Percentiles rank a stretch among this genome's conserved stretches.
These are phyloP conservation scores for Corynespora cassiicola DNA, from an alignment of 2,329 filamentous ascomycete genomes.

Conservation along the genomic window DNA sequence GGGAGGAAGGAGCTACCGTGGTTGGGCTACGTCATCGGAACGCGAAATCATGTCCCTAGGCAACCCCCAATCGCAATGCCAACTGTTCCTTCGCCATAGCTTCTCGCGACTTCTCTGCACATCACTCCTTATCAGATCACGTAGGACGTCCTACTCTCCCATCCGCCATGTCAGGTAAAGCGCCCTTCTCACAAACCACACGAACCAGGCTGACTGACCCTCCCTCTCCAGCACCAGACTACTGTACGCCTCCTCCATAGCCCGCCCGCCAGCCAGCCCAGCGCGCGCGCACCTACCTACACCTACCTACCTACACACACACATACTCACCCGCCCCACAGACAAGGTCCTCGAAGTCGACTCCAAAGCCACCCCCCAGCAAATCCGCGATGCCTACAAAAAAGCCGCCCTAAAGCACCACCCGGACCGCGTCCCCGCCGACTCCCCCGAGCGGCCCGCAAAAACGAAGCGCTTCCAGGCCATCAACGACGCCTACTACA, in stretches of 20 bases:
- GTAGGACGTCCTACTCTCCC: neutral
- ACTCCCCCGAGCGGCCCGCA: conserved; percentile 80
- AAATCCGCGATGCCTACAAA: conserved; percentile 95
- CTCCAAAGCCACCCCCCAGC: conserved; percentile 76
- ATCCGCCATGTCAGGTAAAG: conserved; percentile 29
- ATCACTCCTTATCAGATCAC: neutral
- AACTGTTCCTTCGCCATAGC: no score
- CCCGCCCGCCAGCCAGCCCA: no score
- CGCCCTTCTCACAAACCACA: neutral
- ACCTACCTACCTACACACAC: neutral
- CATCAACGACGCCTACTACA: conserved; percentile 93
- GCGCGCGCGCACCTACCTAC: no score
- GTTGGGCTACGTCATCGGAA: no score
- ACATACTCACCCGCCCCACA: conserved; percentile 2
- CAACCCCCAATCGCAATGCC: conserved; percentile 1
- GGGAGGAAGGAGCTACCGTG: no score
- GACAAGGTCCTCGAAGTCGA: conserved; percentile 67
- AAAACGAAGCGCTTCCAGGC: conserved; percentile 90
- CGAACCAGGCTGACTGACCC: conserved; percentile 20
- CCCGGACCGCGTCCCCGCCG: conserved; percentile 84
- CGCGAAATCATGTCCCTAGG: neutral
- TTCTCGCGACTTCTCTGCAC: neutral
- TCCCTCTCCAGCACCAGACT: conserved; percentile 28
- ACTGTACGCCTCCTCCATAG: conserved; percentile 22
- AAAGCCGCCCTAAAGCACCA: conserved; percentile 90